phyloP scores from a whole-genome alignment of 2,329 filamentous ascomycete genomes.

The Aspergillus caelatus region DNA sequence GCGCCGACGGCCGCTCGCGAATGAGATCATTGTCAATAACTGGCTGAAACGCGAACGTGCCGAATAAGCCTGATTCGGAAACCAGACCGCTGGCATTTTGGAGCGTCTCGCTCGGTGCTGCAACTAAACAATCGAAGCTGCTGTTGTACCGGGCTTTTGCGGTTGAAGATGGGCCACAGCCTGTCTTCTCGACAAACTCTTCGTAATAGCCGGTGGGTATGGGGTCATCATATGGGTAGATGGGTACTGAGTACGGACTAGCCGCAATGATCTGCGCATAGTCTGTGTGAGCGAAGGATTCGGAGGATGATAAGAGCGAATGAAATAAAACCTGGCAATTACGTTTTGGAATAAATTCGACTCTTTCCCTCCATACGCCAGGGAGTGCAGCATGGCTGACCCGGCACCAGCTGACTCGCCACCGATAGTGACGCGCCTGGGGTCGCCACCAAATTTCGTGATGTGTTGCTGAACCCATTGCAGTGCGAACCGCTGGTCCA shows the following conservation, averaged over 20 bases:
- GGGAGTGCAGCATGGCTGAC: not conserved
- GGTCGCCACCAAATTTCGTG: not conserved
- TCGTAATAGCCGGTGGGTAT: not conserved
- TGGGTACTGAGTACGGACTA: not conserved
- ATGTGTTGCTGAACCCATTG: constrained; percentile 2
- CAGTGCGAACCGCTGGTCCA: not conserved
- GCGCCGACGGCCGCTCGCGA: not conserved
- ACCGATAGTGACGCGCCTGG: not conserved
- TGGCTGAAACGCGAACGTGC: not conserved
- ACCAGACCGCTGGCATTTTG: not conserved
- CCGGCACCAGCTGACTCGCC: constrained; percentile 2
- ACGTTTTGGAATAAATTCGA: not conserved
- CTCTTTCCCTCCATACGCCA: not conserved
- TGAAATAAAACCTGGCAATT: not conserved
- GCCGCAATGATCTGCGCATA: not conserved
- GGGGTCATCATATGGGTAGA: not conserved
- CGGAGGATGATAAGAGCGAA: not conserved
- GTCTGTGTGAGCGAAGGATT: not conserved
- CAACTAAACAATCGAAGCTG: not conserved
- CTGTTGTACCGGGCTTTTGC: not conserved
- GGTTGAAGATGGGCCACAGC: not conserved
- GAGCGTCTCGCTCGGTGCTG: not conserved
- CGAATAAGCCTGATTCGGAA: not conserved
- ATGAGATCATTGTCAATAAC: not conserved
- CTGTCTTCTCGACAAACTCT: not conserved